phyloP scores from a whole-genome alignment of 2,329 filamentous ascomycete species.

The Microdochium paspali region DNA sequence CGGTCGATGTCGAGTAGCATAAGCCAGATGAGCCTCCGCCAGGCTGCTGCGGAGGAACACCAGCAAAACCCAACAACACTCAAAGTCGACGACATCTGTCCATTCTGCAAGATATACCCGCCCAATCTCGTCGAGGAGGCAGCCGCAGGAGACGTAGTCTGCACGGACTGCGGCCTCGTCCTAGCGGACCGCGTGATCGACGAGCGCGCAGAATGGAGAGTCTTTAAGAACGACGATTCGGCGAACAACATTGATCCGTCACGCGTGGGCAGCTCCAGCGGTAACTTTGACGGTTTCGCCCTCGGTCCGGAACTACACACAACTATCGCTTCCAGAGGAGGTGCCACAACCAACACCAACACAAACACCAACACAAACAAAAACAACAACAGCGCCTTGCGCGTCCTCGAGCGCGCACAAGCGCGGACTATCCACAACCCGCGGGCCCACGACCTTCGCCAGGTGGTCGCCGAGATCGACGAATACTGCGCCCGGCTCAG shows the following conservation, averaged over 20 bases:
- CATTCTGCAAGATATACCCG: slow-evolving; percentile 60
- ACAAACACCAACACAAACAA: too few species aligned
- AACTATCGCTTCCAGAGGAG: not conserved
- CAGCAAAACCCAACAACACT: not conserved
- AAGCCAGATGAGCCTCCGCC: not conserved
- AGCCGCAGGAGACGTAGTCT: slow-evolving; percentile 60
- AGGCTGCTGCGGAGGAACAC: not conserved
- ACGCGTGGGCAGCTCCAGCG: slow-evolving; percentile 54
- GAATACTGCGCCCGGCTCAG: not conserved
- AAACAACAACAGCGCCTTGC: not conserved
- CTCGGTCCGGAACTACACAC: slow-evolving; percentile 54
- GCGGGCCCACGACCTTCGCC: not conserved
- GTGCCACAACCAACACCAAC: too few species aligned
- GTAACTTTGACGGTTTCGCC: slow-evolving; percentile 56
- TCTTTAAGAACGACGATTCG: slow-evolving; percentile 69
- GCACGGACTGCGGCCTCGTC: slow-evolving; percentile 61
- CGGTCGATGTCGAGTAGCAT: too few species aligned
- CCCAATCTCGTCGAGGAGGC: slow-evolving; percentile 65
- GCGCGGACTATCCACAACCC: not conserved
- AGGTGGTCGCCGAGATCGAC: not conserved
- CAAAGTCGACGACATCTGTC: slow-evolving; percentile 45
- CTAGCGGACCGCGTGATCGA: slow-evolving; percentile 62
- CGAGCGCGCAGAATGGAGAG: slow-evolving; percentile 69
- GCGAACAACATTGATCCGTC: slow-evolving; percentile 68
- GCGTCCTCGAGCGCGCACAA: not conserved